Conservation (phyloP, 1,284 basidiomycete species). For the Tilletiopsis washingtonensis region DNA sequence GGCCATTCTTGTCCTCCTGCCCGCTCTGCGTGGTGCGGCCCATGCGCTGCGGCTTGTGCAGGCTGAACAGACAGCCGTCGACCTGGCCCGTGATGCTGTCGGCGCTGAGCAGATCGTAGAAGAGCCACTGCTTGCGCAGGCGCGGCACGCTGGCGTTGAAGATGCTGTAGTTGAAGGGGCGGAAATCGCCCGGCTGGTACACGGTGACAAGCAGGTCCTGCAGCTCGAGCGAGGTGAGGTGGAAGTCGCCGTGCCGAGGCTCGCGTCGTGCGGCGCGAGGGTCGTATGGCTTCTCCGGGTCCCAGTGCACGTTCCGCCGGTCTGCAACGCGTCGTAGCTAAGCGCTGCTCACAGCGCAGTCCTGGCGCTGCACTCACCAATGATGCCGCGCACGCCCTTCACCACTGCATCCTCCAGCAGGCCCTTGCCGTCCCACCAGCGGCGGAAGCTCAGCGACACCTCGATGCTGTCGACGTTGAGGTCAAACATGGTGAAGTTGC, state of each 20-base stretch:
- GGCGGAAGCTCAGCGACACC: constrained; percentile 82
- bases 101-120: constrained; percentile 72
- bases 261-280: constrained; percentile 72
- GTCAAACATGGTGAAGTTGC: constrained; percentile 47
- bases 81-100: constrained; percentile 95
- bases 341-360: no score
- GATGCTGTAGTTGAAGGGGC: constrained; percentile 81
- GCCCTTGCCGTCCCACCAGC: constrained; percentile 95
- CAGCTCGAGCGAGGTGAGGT: constrained; percentile 77
- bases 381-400: constrained; percentile 84
- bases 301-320: constrained; percentile 80
- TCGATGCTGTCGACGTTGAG: constrained; percentile 70
- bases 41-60: constrained; percentile 94
- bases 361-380: constrained; percentile 63
- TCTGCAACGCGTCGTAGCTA: no score
- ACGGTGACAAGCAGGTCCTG: constrained; percentile 92
- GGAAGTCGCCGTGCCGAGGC: constrained; percentile 74
- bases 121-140: constrained; percentile 88
- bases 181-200: constrained; percentile 84
- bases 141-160: constrained; percentile 82
- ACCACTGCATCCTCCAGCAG: constrained; percentile 81
- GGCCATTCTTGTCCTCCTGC: constrained; percentile 55
- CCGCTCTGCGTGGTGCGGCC: constrained; percentile 72
- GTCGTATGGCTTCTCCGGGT: constrained; percentile 66
- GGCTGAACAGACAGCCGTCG: constrained; percentile 92